Percentiles rank a stretch among this genome's conserved stretches.
Evolutionary conservation across 306 rosid genomes (phyloP).

Genomic region (Ziziphus jujuba): DNA sequence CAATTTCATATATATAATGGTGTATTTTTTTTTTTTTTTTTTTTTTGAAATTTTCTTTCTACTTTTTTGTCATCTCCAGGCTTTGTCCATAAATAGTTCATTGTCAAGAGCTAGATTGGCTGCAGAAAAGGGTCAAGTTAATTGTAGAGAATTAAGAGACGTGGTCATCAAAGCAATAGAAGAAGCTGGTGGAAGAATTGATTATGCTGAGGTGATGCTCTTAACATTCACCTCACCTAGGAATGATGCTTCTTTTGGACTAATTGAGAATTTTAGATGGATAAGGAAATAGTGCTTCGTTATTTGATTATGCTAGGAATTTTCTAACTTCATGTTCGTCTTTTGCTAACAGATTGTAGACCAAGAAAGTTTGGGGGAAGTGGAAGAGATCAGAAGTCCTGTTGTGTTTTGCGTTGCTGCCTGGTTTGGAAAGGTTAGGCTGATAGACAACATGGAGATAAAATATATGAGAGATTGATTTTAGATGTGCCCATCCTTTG

Average conservation of each 20-base stretch:
- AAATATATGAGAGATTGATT: slow-evolving; percentile 24
- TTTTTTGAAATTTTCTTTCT: not conserved
- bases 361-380: slow-evolving; percentile 59
- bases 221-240: too few species aligned
- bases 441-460: slow-evolving; percentile 84
- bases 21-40: not conserved
- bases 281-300: not conserved
- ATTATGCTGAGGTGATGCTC: slow-evolving; percentile 75
- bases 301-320: not conserved
- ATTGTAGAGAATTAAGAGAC: slow-evolving; percentile 53
- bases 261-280: too few species aligned
- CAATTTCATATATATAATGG: not conserved
- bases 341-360: slow-evolving; percentile 61
- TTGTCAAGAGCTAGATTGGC: slow-evolving; percentile 59
- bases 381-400: slow-evolving; percentile 60
- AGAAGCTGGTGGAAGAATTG: slow-evolving; percentile 81
- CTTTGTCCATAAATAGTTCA: slow-evolving; percentile 71
- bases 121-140: slow-evolving; percentile 59
- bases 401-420: slow-evolving; percentile 86
- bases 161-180: slow-evolving; percentile 43
- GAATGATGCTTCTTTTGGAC: not conserved
- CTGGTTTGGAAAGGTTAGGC: slow-evolving; percentile 80
- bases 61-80: slow-evolving; percentile 40
- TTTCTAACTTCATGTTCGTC: not conserved
- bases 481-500: not conserved